phyloP scores from a whole-genome alignment of 805 yeast species.

The Nadsonia fulvescens region DNA sequence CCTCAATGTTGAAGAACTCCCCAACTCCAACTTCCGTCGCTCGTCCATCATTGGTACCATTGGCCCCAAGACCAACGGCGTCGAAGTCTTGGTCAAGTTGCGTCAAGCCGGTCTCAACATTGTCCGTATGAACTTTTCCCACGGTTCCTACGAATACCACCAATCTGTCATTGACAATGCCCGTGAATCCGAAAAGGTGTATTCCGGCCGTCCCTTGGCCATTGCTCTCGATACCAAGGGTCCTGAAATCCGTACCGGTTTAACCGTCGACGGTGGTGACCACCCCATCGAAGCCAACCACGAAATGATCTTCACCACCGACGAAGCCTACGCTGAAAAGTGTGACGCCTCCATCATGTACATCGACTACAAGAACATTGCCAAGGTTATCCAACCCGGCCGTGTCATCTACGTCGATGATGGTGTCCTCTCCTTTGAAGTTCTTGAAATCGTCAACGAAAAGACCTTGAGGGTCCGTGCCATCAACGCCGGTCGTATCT shows the following conservation, averaged over 20 bases:
- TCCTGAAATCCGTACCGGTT: slow-evolving; percentile 98
- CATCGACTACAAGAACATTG: slow-evolving; percentile 89
- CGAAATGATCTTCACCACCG: slow-evolving; percentile 87
- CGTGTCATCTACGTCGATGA: slow-evolving; percentile 89
- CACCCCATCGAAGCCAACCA: slow-evolving; percentile 71
- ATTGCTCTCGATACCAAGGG: slow-evolving; percentile 99
- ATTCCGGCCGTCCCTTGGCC: slow-evolving; percentile 92
- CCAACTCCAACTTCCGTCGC: slow-evolving; percentile 69
- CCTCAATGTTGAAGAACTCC: slow-evolving; percentile 55
- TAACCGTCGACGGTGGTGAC: slow-evolving; percentile 65
- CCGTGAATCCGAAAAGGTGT: slow-evolving; percentile 77
- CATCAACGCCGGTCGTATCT: slow-evolving; percentile 86
- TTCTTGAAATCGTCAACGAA: slow-evolving; percentile 62
- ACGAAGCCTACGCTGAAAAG: slow-evolving; percentile 51
- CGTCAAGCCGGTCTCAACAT: slow-evolving; percentile 96
- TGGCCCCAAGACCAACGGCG: slow-evolving; percentile 93
- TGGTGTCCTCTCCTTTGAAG: slow-evolving; percentile 94
- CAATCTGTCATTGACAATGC: slow-evolving; percentile 93
- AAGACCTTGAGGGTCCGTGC: slow-evolving; percentile 73
- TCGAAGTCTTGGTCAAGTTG: slow-evolving; percentile 64
- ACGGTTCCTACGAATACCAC: slow-evolving; percentile 96
- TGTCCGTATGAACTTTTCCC: slow-evolving; percentile 98
- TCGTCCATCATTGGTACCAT: slow-evolving; percentile 96
- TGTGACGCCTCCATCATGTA: slow-evolving; percentile 72
- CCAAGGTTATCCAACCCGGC: slow-evolving; percentile 80